Conservation (phyloP, 2,329 filamentous ascomycete species). For the Elsinoe batatas region DNA sequence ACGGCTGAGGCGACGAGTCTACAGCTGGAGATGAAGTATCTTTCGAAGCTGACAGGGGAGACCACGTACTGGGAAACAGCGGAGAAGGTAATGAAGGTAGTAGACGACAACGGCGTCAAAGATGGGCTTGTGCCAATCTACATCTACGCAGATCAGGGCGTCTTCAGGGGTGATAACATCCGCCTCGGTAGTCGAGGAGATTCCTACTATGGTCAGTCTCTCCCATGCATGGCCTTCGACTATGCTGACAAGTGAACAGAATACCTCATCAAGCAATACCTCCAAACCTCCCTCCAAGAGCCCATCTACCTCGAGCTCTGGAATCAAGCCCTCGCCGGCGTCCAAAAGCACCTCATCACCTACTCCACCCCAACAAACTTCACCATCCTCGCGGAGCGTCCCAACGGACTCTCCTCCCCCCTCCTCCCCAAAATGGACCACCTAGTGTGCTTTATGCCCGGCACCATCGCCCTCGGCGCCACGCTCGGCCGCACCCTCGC, state of each 20-base stretch:
- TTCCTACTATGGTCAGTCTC: constrained; percentile 68
- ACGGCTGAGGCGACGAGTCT: constrained; percentile 88
- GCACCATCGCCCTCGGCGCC: constrained; percentile 80
- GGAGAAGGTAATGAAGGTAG: constrained; percentile 82
- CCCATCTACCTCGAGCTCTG: constrained; percentile 85
- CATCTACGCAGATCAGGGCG: constrained; percentile 67
- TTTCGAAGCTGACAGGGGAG: constrained; percentile 89
- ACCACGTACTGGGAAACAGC: constrained; percentile 83
- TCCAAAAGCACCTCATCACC: constrained; percentile 84
- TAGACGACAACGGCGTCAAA: constrained; percentile 68
- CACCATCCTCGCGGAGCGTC: constrained; percentile 84
- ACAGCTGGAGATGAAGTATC: constrained; percentile 94
- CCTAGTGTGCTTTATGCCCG: constrained; percentile 92
- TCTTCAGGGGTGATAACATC: constrained; percentile 76
- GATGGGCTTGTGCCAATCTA: constrained; percentile 89
- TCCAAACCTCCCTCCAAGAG: constrained; percentile 84
- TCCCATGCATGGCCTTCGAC: neutral
- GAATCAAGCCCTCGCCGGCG: constrained; percentile 72
- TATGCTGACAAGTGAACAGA: constrained; percentile 37
- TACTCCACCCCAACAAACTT: constrained; percentile 73
- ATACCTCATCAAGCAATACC: constrained; percentile 96
- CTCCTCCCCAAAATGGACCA: constrained; percentile 95
- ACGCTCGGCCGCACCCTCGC: constrained; percentile 69
- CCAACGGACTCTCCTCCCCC: constrained; percentile 54
- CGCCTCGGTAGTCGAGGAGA: constrained; percentile 88